phyloP scores from a whole-genome alignment of 306 rosid species.

The Castanopsis chinensis region DNA sequence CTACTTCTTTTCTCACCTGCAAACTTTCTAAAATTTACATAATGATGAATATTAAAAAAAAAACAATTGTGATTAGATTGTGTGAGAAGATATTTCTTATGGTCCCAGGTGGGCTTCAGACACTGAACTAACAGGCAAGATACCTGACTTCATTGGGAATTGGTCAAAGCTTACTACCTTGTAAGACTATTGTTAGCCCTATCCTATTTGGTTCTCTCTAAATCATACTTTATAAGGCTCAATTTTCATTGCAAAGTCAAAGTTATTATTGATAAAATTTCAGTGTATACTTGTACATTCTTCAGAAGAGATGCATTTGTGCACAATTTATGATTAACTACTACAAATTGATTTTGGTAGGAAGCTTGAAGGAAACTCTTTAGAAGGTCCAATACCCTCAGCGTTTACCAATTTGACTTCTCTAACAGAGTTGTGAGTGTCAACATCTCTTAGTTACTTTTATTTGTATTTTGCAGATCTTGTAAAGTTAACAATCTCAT shows the following conservation, averaged over 20 bases:
- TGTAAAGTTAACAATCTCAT: too few relatives aligned
- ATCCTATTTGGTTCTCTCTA: background rate
- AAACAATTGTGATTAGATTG: background rate
- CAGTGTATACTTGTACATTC: too few relatives aligned
- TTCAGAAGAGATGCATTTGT: too few relatives aligned
- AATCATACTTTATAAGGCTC: background rate
- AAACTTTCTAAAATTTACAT: background rate
- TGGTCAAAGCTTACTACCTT: slow-evolving; percentile 55
- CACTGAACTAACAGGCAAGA: slow-evolving; percentile 49
- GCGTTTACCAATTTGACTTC: too few relatives aligned
- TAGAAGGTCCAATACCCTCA: slow-evolving; percentile 48
- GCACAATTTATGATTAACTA: background rate
- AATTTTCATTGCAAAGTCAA: background rate
- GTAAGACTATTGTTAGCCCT: slow-evolving; percentile 42
- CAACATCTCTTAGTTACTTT: too few relatives aligned
- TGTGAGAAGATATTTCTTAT: slow-evolving; percentile 7
- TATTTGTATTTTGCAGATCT: too few relatives aligned
- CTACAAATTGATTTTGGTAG: slow-evolving; percentile 32
- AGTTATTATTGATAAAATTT: too few relatives aligned
- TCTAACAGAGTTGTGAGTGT: too few relatives aligned
- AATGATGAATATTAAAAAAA: background rate
- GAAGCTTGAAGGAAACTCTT: slow-evolving; percentile 85
- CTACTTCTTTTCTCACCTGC: background rate
- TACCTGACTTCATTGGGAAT: slow-evolving; percentile 77
- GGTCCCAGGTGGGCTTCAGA: slow-evolving; percentile 70